phyloP scores from a whole-genome alignment of 208 protist genomes.

The Jaenimonas drosophilae region DNA sequence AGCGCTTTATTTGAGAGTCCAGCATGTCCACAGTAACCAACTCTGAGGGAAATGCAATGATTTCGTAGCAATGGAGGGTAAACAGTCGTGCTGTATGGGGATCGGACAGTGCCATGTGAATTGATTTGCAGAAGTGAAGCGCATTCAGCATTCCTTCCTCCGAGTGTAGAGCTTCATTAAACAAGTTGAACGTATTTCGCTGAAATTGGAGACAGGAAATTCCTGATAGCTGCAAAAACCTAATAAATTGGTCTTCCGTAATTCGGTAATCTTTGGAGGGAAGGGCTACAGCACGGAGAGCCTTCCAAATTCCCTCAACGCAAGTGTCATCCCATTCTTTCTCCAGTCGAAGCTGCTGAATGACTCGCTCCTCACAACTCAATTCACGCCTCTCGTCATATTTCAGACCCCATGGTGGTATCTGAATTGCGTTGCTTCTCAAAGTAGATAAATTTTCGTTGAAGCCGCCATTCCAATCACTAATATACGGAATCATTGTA shows the following conservation, averaged over 20 bases:
- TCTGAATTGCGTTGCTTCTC: background rate
- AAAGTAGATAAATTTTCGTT: slow-evolving; percentile 10
- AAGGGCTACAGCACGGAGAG: slow-evolving; percentile 19
- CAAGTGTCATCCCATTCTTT: slow-evolving; percentile 22
- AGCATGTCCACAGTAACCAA: too few relatives aligned
- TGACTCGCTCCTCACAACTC: slow-evolving; percentile 22
- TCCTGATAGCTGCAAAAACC: slow-evolving; percentile 17
- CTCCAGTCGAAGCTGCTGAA: slow-evolving; percentile 26
- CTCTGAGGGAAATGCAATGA: slow-evolving; percentile 9
- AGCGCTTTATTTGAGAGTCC: too few relatives aligned
- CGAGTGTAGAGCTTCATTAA: slow-evolving; percentile 2
- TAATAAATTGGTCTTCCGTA: slow-evolving; percentile 12
- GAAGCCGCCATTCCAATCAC: slow-evolving; percentile 19
- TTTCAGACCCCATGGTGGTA: slow-evolving; percentile 13
- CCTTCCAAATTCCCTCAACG: slow-evolving; percentile 29
- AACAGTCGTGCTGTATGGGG: slow-evolving; percentile 6
- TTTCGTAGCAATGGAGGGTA: slow-evolving; percentile 27
- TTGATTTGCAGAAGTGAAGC: slow-evolving; percentile 24
- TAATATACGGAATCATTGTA: slow-evolving; percentile 13
- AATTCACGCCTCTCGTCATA: slow-evolving; percentile 28
- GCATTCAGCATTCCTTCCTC: slow-evolving; percentile 9
- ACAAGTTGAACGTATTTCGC: slow-evolving; percentile 12
- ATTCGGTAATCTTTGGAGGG: slow-evolving; percentile 28
- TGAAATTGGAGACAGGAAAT: slow-evolving; percentile 19
- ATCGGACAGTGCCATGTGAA: slow-evolving; percentile 26